phyloP scores from a whole-genome alignment of 306 rosid genomes.

The Hippophae rhamnoides region DNA sequence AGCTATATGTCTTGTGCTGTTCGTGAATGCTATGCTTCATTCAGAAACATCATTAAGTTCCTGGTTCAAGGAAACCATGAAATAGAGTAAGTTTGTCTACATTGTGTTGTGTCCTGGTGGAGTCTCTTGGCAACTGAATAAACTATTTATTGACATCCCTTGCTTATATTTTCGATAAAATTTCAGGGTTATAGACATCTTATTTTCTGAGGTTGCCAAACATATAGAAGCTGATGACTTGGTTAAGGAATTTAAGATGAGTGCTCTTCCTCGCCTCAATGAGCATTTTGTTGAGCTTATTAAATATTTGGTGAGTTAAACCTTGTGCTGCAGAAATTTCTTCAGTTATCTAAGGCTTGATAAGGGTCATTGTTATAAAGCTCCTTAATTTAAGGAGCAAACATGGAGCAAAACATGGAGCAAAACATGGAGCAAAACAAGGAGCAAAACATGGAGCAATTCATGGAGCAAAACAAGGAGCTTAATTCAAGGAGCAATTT shows the following conservation, averaged over 20 bases:
- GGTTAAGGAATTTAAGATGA: constrained; percentile 53
- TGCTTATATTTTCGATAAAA: constrained; percentile 10
- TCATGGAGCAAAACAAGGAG: too few relatives aligned
- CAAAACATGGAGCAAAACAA: too few relatives aligned
- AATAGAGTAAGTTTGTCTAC: constrained; percentile 44
- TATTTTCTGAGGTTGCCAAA: constrained; percentile 61
- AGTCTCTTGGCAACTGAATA: constrained; percentile 3
- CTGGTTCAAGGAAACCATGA: constrained; percentile 78
- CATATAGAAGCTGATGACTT: constrained; percentile 36
- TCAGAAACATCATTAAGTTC: constrained; percentile 55
- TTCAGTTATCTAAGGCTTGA: constrained; percentile 12
- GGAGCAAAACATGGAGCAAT: too few relatives aligned
- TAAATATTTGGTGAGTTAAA: constrained; percentile 49
- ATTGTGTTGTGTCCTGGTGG: neutral
- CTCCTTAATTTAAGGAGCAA: too few relatives aligned
- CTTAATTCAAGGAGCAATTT: too few relatives aligned
- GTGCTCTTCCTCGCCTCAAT: constrained; percentile 86
- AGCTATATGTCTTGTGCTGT: constrained; percentile 88
- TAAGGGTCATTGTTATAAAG: constrained; percentile 21
- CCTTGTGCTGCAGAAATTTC: neutral
- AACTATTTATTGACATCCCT: constrained; percentile 2
- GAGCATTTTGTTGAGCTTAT: constrained; percentile 62
- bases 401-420: too few relatives aligned
- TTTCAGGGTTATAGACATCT: constrained; percentile 51
- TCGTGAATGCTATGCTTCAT: constrained; percentile 86